These are phyloP conservation scores for Bipolaris oryzae DNA, from an alignment of 2,329 filamentous ascomycete species.

Conservation along the genomic window DNA sequence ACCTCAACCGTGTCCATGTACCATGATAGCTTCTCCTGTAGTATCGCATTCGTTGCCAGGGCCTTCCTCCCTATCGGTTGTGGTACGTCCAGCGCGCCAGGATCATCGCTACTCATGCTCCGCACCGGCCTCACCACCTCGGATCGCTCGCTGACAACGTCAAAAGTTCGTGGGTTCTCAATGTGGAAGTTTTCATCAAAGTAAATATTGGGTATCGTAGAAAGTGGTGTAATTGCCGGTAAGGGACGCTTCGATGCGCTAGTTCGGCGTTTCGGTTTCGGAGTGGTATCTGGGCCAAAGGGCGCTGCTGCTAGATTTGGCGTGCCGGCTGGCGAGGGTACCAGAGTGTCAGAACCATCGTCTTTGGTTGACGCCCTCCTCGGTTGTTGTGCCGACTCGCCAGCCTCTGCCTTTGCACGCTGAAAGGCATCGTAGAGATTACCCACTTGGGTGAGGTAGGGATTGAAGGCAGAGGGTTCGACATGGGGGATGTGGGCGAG, in stretches of 20 bases:
- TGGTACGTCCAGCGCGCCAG: conserved; percentile 62
- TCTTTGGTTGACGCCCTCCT: conserved; percentile 57
- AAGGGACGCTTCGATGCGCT: conserved; percentile 64
- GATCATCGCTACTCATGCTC: conserved; percentile 56
- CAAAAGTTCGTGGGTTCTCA: conserved; percentile 94
- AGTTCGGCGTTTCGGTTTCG: conserved; percentile 57
- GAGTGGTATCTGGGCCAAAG: conserved; percentile 54
- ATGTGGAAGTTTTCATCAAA: conserved; percentile 95
- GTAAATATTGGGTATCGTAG: conserved; percentile 90
- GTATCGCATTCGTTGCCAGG: conserved; percentile 91
- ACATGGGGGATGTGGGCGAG: conserved; percentile 86
- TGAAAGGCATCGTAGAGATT: conserved; percentile 88
- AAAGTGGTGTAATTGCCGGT: conserved; percentile 81
- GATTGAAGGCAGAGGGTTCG: conserved; percentile 77
- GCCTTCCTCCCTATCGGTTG: conserved; percentile 71
- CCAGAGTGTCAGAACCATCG: conserved; percentile 56
- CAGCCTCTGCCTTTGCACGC: conserved; percentile 77
- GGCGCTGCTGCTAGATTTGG: conserved; percentile 51
- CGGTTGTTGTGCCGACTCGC: conserved; percentile 57
- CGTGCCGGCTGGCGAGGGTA: conserved; percentile 41
- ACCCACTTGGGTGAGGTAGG: conserved; percentile 85
- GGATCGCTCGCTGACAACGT: conserved; percentile 93
- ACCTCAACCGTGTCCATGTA: conserved; percentile 99
- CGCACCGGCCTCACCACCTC: conserved; percentile 80
- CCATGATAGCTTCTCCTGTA: conserved; percentile 98